Evolutionary conservation across 202 grass and related monocot species (phyloP), one percentile per base, ranked within the genome.

Genomic region (Saccharum hybrid): DNA sequence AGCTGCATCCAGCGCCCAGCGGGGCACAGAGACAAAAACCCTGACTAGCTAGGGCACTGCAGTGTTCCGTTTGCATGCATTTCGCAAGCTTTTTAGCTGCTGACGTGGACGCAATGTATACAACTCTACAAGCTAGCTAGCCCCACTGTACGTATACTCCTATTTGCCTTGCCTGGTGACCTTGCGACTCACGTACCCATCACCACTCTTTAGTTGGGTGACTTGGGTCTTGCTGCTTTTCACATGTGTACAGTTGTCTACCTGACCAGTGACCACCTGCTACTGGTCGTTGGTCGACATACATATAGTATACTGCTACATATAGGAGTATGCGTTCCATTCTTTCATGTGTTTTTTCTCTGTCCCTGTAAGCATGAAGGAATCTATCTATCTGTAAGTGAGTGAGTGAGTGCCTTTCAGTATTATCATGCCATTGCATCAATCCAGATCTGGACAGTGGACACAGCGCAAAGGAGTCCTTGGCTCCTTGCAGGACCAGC

Each of bases 361-460:
- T 67, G 66, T 68, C 64, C 41, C 31, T 19, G 52, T 5, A 48
- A 66, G 71, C 52, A 51, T 10, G 54, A n/a, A 66, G 72, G 57
- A 87, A 59, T 71, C 26, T 75, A 40, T 66, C 74, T 4, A 62
- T 71, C 52, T 42, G 41, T 34, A 4, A 4, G 59, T 63, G 65
- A 81, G 14, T 21, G 65, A 81, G 14, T 21, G 51, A 34, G 26
- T 34, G 30, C 30, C 76, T 90, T 87, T 81, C 81, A 66, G 14
- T 57, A 48, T 48, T 71, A 81, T 71, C 57, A 73, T 60, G 72
- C 22, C 40, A 83, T 62, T 78, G 80, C 73, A 79, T 77, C 68
- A 70, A 75, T 79, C 80, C 52, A 87, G 88, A 90, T 90, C 81
- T 90, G 37, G 75, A 83, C 54, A 87, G 76, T 90, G 37, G 75